These are phyloP conservation scores for Chlamydomonas reinhardtii DNA, from an alignment of 163 green algal species.

Conservation along the genomic window DNA sequence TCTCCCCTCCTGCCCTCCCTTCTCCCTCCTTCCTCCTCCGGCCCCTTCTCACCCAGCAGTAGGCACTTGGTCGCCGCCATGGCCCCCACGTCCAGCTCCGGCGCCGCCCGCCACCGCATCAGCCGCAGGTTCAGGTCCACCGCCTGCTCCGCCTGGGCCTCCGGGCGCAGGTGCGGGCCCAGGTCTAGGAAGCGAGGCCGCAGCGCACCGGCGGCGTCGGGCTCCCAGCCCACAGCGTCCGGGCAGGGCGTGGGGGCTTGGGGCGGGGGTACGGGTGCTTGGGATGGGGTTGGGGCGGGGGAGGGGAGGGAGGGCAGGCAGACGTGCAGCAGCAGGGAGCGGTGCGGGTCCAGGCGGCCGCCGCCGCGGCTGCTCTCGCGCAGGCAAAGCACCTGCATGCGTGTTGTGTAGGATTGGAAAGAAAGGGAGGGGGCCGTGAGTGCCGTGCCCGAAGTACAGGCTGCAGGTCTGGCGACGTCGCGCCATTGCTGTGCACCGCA, in stretches of 20 bases:
- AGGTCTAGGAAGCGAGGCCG: constrained; percentile 64
- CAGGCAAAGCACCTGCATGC: constrained; percentile 82
- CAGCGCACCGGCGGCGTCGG: constrained; percentile 71
- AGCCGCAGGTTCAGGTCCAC: constrained; percentile 97
- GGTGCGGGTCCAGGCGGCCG: constrained; percentile 54
- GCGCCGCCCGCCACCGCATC: constrained; percentile 95
- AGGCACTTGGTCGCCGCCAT: constrained; percentile 83
- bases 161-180: constrained; percentile 37
- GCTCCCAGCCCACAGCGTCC: constrained; percentile 86
- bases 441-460: too few relatives aligned
- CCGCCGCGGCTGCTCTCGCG: constrained; percentile 58
- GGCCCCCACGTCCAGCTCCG: constrained; percentile 77
- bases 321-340: constrained; percentile 58
- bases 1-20: too few relatives aligned
- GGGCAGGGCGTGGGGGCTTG: constrained; percentile 6
- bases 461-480: too few relatives aligned
- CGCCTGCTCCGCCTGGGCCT: constrained; percentile 67
- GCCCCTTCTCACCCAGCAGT: constrained; percentile 84
- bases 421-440: too few relatives aligned
- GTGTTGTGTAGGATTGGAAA: too few relatives aligned
- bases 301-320: constrained; percentile 39
- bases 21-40: neutral
- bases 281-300: too few relatives aligned
- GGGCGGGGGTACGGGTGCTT: too few relatives aligned
- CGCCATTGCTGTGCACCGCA: too few relatives aligned